A percentile compares a stretch with the other conserved stretches of the same genome.
phyloP scores from a whole-genome alignment of 2,329 filamentous ascomycete genomes.

The Claviceps capensis region DNA sequence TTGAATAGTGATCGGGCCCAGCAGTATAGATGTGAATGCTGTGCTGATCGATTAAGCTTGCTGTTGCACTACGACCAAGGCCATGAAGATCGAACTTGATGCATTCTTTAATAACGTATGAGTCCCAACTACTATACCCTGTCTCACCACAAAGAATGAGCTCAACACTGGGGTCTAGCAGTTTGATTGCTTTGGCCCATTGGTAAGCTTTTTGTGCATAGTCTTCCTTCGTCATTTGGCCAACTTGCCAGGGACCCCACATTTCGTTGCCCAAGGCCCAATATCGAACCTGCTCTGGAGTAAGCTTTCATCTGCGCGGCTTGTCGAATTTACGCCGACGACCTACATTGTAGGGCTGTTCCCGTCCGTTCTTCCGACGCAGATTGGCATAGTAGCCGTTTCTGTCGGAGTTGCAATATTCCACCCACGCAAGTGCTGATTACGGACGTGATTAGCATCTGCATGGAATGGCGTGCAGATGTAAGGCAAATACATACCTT shows the following conservation, averaged over 20 bases:
- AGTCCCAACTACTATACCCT: not conserved
- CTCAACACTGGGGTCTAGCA: not conserved
- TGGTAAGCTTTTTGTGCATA: not conserved
- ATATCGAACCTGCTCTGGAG: not conserved
- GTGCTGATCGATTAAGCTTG: not conserved
- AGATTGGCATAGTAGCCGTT: not conserved
- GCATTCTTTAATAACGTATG: not conserved
- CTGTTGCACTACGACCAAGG: not conserved
- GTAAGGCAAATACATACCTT: not conserved
- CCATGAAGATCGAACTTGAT: not conserved
- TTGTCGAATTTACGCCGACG: not conserved
- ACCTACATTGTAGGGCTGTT: not conserved
- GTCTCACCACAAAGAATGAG: constrained; percentile 1
- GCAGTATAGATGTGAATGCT: constrained; percentile 1
- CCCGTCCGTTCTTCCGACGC: not conserved
- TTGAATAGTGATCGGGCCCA: not conserved
- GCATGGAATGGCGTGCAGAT: not conserved
- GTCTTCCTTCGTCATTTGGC: constrained; percentile 1
- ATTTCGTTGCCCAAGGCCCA: not conserved
- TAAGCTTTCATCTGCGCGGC: not conserved
- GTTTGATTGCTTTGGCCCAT: not conserved
- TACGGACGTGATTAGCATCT: not conserved
- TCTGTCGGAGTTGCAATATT: not conserved
- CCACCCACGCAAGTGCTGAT: not conserved
- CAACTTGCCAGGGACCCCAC: not conserved